Conservation (phyloP, 192 early-diverging fungal genomes). For the Umbelopsis vinacea region DNA sequence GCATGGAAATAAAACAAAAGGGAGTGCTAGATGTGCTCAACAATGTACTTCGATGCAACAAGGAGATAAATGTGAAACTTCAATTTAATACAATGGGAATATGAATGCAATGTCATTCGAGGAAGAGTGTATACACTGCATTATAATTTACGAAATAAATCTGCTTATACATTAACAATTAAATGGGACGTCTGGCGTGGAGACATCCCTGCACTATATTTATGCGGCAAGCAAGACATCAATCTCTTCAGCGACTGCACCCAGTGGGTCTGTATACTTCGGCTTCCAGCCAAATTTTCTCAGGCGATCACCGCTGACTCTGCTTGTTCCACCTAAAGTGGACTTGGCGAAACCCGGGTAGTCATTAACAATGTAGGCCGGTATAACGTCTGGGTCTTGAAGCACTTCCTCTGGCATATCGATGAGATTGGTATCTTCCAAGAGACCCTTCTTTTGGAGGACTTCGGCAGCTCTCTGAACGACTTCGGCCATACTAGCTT, state of each 20-base stretch:
- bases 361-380: neutral
- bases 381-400: neutral
- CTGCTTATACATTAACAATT: no score
- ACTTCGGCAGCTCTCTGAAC: neutral
- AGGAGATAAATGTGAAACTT: no score
- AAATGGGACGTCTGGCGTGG: no score
- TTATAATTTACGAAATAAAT: no score
- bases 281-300: neutral
- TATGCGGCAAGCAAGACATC: neutral
- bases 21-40: no score
- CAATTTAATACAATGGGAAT: no score
- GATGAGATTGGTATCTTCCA: neutral
- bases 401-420: neutral
- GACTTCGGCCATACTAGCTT: neutral
- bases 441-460: neutral
- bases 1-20: no score
- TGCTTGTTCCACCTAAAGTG: neutral
- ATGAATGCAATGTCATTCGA: no score
- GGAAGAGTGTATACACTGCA: no score
- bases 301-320: neutral
- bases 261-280: neutral
- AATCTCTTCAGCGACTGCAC: neutral
- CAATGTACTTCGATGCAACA: no score
- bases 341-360: neutral
- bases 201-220: no score